Evolutionary conservation across 768 basidiomycete genomes (phyloP), one percentile per base, ranked within the genome.

Genomic region (Dentipellis sp.): DNA sequence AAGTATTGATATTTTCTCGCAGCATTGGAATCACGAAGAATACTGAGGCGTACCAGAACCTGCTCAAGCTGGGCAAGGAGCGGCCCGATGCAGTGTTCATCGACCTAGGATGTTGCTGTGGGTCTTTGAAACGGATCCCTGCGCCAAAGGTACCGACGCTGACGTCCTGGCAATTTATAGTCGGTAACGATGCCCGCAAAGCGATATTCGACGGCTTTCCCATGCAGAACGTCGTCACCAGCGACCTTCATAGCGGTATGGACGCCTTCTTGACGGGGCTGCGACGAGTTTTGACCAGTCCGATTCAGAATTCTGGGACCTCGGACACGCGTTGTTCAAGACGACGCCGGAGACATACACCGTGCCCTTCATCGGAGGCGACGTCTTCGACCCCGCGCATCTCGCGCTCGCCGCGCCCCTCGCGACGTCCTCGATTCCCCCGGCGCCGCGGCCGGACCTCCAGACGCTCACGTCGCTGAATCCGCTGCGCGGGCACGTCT

Each of bases 401-500:
- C 47, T 39, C 48, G 47, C 9, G 19, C 9, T 49, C 34, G 21
- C 14, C n/a, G n/a, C 54, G 6, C 45, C 29, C 16, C n/a, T 52
- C 17, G 21, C 29, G 16, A 14, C 34, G 6, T 14, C 47, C 16
- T 17, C 23, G 11, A 10, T 46, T 16, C 47, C 48, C 16, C 81
- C 56, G 11, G 21, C 52, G 3, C 56, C 52, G 1, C 38, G 34
- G 4, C 69, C 69, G 1, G 60, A 59, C 51, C 59, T 78, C 38
- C 29, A 59, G 1, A 57, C 66, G 1, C 56, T 79, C 16, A 69
- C 54, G 1, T 72, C 75, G 0, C 66, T 82, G 23, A 77, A 68
- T 19, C 71, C 73, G 8, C 68, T 81, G 8, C 72, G 63, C 53
- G 75, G 78, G 3, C 72, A 68, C 37, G 64, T 79, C 36, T 73